These are phyloP conservation scores for Talaromyces nanjingensis DNA, from an alignment of 495 filamentous ascomycete species.

Conservation along the genomic window DNA sequence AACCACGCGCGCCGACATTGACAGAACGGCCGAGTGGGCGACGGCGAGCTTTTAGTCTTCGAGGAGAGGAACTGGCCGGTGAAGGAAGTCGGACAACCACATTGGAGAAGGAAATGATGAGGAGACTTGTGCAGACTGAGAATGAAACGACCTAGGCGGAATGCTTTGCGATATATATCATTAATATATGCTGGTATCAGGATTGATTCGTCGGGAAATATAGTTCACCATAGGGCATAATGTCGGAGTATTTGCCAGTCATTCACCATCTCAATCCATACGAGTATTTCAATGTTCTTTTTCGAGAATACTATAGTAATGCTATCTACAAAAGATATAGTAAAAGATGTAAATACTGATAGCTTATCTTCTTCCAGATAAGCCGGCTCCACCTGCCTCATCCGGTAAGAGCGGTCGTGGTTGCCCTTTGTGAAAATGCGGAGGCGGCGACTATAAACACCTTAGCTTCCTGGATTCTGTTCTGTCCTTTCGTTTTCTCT, in stretches of 20 bases:
- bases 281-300: too few species aligned
- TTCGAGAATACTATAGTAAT: too few species aligned
- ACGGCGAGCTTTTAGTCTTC: slow-evolving; percentile 43
- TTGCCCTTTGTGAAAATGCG: neutral
- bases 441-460: neutral
- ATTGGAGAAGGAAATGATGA: neutral
- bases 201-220: too few species aligned
- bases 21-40: slow-evolving; percentile 51
- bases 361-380: neutral
- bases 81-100: neutral
- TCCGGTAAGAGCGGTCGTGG: neutral
- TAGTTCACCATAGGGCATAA: neutral
- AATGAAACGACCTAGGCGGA: neutral
- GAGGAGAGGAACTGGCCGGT: slow-evolving; percentile 5
- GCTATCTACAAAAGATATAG: too few species aligned
- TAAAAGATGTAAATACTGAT: neutral
- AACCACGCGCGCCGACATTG: slow-evolving; percentile 59
- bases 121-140: slow-evolving; percentile 2
- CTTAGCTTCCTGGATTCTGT: neutral
- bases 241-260: neutral
- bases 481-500: neutral
- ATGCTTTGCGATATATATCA: neutral
- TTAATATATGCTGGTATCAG: neutral
- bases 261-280: neutral
- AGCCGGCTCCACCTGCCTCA: neutral